These are phyloP conservation scores for Tulasnella sp. DNA, from an alignment of 768 basidiomycete species.

Conservation along the genomic window DNA sequence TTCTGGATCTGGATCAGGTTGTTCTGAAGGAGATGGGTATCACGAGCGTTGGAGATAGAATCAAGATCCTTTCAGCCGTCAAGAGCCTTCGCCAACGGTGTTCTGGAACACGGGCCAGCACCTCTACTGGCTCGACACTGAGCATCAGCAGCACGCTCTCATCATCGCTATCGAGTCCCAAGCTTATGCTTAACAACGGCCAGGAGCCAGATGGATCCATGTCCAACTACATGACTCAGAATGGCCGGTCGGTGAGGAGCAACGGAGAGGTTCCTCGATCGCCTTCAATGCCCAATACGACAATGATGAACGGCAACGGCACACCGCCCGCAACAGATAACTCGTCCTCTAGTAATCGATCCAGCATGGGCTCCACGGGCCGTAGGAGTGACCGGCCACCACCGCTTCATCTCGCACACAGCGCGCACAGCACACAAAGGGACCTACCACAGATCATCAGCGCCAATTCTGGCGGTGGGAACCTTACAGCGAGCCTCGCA, in stretches of 20 bases:
- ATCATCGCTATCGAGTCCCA: not conserved
- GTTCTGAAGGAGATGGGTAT: constrained; percentile 88
- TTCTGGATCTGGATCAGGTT: constrained; percentile 81
- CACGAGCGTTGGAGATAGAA: constrained; percentile 78
- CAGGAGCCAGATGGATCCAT: constrained; percentile 6
- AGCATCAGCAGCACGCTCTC: constrained; percentile 14
- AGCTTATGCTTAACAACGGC: constrained; percentile 14
- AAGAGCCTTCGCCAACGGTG: constrained; percentile 61
- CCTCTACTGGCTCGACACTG: not conserved
- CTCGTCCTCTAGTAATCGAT: not conserved
- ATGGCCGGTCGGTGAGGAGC: constrained; percentile 16
- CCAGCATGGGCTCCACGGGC: constrained; percentile 29
- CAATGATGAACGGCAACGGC: constrained; percentile 20
- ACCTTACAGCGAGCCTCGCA: constrained; percentile 25
- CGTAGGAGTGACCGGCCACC: constrained; percentile 57
- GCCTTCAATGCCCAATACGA: constrained; percentile 20
- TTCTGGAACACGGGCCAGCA: constrained; percentile 12
- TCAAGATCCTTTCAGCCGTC: constrained; percentile 77
- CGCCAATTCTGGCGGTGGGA: constrained; percentile 30
- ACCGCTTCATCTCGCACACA: constrained; percentile 59
- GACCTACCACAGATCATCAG: constrained; percentile 65
- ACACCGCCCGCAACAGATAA: not conserved
- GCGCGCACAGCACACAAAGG: constrained; percentile 38
- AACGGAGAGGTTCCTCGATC: constrained; percentile 7
- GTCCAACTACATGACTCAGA: too few relatives aligned